Percentiles rank a stretch among this genome's conserved stretches.
These are phyloP conservation scores for Besnoitia besnoiti DNA, from an alignment of 169 alveolate species.

Conservation along the genomic window DNA sequence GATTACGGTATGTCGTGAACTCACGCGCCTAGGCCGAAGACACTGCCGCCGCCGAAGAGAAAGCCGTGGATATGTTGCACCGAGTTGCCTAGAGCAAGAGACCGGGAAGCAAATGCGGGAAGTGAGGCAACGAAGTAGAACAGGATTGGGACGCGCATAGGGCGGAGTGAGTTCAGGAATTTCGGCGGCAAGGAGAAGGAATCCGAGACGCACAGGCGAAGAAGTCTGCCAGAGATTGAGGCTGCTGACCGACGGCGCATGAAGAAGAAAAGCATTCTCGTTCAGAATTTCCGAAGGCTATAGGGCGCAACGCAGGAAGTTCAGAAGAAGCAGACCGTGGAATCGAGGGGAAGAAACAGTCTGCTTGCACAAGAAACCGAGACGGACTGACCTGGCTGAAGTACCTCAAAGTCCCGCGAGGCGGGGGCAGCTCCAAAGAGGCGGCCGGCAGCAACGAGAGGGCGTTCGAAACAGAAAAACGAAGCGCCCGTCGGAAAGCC, in stretches of 20 bases:
- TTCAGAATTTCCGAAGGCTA: too few relatives aligned
- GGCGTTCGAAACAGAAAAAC: not conserved
- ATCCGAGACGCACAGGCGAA: too few relatives aligned
- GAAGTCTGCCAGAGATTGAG: too few relatives aligned
- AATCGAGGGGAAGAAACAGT: not conserved
- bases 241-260: too few relatives aligned
- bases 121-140: too few relatives aligned
- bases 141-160: too few relatives aligned
- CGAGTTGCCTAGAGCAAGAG: conserved; percentile 5
- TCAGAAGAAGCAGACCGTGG: not conserved
- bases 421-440: conserved; percentile 1
- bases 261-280: not conserved
- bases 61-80: conserved; percentile 7
- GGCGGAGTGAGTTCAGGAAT: too few relatives aligned
- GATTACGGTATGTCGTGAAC: too few relatives aligned
- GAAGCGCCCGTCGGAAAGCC: not conserved
- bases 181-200: too few relatives aligned
- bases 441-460: conserved; percentile 5
- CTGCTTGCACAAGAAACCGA: not conserved
- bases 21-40: conserved; percentile 39
- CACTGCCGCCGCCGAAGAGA: conserved; percentile 41
- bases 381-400: not conserved
- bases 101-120: not conserved
- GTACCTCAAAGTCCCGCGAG: not conserved
- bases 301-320: not conserved